These are phyloP conservation scores for Tolypocladium ovalisporum DNA, from an alignment of 2,329 filamentous ascomycete species.

Conservation along the genomic window DNA sequence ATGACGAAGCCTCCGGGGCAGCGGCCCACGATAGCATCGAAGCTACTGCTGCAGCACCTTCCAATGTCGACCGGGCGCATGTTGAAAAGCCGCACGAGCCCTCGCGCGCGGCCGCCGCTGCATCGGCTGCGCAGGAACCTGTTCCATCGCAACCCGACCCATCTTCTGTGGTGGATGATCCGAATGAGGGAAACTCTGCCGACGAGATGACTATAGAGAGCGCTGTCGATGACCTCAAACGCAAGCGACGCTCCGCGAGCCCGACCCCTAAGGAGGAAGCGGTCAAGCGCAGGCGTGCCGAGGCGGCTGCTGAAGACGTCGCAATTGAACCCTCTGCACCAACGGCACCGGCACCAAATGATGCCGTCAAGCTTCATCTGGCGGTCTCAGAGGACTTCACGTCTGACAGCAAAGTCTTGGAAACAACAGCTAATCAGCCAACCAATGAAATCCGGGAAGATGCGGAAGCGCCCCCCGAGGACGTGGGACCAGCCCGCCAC, in stretches of 20 bases:
- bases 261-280: constrained; percentile 45
- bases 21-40: neutral
- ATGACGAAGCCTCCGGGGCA: neutral
- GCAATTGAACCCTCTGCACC: constrained; percentile 3
- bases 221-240: constrained; percentile 42
- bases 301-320: neutral
- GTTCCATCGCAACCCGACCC: neutral
- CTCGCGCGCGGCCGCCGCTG: too few species aligned
- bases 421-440: constrained; percentile 1
- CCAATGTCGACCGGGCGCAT: neutral
- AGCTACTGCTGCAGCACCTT: neutral
- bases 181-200: neutral
- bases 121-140: neutral
- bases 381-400: neutral
- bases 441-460: constrained; percentile 10
- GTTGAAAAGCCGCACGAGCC: neutral
- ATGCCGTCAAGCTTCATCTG: neutral
- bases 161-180: neutral
- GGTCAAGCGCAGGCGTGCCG: constrained; percentile 41
- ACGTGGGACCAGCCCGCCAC: constrained; percentile 50
- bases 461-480: constrained; percentile 22
- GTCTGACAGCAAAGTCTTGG: neutral
- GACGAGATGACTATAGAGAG: constrained; percentile 6
- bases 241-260: constrained; percentile 55
- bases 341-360: neutral